phyloP scores from a whole-genome alignment of 2,329 filamentous ascomycete genomes.

The Ambrosiella beaveri region DNA sequence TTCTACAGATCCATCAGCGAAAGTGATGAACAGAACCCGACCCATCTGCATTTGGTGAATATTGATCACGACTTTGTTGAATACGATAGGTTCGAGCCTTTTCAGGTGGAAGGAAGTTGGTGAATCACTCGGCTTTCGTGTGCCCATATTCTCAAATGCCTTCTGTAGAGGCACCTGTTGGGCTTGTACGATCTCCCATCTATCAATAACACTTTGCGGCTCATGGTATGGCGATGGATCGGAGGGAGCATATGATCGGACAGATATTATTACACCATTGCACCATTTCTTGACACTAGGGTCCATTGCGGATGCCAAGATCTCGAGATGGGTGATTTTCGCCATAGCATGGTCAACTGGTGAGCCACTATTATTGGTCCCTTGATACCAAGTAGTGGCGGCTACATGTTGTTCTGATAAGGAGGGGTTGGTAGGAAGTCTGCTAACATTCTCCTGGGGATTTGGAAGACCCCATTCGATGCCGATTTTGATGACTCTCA shows the following conservation, averaged over 20 bases:
- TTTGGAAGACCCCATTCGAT: conserved; percentile 48
- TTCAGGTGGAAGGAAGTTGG: conserved; percentile 28
- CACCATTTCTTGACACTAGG: conserved; percentile 31
- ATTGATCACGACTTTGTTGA: conserved; percentile 50
- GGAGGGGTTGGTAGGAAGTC: conserved; percentile 31
- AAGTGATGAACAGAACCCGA: conserved; percentile 52
- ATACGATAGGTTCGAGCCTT: conserved; percentile 47
- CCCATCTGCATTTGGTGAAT: conserved; percentile 53
- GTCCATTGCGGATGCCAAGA: conserved; percentile 51
- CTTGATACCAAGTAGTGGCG: conserved; percentile 38
- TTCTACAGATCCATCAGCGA: conserved; percentile 66
- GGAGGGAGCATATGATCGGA: conserved; percentile 12
- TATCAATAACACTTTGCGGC: conserved; percentile 56
- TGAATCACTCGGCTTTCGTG: conserved; percentile 32
- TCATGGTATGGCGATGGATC: conserved; percentile 38
- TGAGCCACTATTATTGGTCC: conserved; percentile 24
- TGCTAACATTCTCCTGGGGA: conserved; percentile 36
- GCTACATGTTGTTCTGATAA: conserved; percentile 40
- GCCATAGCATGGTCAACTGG: conserved; percentile 34
- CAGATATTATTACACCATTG: conserved; percentile 11
- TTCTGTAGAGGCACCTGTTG: conserved; percentile 50
- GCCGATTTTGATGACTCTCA: conserved; percentile 55
- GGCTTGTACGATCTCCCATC: conserved; percentile 64
- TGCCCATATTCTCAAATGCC: conserved; percentile 59
- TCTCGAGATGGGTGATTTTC: conserved; percentile 56